Conservation (phyloP, 2,329 filamentous ascomycete species). For the Talaromyces sp. region DNA sequence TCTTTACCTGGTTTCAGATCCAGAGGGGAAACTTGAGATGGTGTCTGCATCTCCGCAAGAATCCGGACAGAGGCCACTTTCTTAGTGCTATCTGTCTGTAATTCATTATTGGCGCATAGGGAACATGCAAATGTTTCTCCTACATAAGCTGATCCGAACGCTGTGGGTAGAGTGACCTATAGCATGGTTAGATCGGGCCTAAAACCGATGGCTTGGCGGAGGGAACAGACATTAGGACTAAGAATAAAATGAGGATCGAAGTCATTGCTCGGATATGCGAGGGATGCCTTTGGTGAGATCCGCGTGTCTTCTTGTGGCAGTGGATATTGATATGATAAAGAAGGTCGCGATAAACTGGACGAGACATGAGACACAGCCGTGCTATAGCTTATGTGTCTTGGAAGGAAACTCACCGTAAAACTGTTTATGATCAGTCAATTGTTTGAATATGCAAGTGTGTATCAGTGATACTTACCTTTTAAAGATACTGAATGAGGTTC, state of each 20-base stretch:
- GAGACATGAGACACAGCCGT: not conserved
- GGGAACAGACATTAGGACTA: slow-evolving; percentile 41
- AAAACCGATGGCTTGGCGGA: no score
- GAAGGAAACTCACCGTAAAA: slow-evolving; percentile 35
- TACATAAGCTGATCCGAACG: slow-evolving; percentile 91
- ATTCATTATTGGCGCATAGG: slow-evolving; percentile 90
- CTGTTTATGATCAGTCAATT: slow-evolving; percentile 18
- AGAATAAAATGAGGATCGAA: slow-evolving; percentile 52
- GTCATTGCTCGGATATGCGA: slow-evolving; percentile 61
- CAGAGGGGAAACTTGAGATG: slow-evolving; percentile 66
- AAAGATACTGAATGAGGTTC: slow-evolving; percentile 74
- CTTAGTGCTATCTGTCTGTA: slow-evolving; percentile 39
- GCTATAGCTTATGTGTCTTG: no score
- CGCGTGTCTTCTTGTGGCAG: slow-evolving; percentile 44
- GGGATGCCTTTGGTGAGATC: slow-evolving; percentile 59
- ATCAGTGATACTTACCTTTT: slow-evolving; percentile 50
- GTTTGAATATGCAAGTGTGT: not conserved
- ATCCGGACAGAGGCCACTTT: slow-evolving; percentile 72
- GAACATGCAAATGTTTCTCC: slow-evolving; percentile 94
- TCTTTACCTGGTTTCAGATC: slow-evolving; percentile 48
- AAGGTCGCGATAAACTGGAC: slow-evolving; percentile 68
- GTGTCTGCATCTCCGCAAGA: slow-evolving; percentile 92
- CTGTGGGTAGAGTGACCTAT: slow-evolving; percentile 73
- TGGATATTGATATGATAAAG: slow-evolving; percentile 41
- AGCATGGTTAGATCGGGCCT: not conserved